Evolutionary conservation across 805 yeast genomes (phyloP), one percentile per base, ranked within the genome.

Genomic region (Yamadazyma scolyti): DNA sequence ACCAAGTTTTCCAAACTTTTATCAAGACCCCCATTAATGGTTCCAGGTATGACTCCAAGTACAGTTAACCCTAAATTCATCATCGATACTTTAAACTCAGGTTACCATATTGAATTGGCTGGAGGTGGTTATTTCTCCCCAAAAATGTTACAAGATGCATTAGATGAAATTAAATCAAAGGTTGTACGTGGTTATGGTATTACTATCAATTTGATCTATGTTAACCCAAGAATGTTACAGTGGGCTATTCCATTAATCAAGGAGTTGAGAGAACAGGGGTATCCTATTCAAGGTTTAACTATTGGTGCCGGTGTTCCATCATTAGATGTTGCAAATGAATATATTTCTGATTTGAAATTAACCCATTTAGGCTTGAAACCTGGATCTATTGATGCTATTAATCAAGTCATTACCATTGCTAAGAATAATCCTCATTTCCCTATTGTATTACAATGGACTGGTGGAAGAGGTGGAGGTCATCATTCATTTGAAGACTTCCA

Each of bases 381-480:
- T 40, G 99, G 99, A 56, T 87, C 97, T 16, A 74, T 88, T 34
- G 98, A 93, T 48, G 82, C 97, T 25, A 87, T 93, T 52, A 71
- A 79, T 44, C 90, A 84, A 60, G 85, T 79, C 46, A 79, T 93
- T 48, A 66, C 82, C 40, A 93, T 93, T 55, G 98, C 99, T 33
- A 86, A 84, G 56, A 89, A 95, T 29, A 95, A 89, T 66, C 98
- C 98, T 46, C 68, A 61, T 42, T 93, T 93, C 89, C 99, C 98
- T 43, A 87, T 93, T 53, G 90, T 93, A 34, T 68, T 93, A 50
- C 98, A 93, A 72, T 93, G 99, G 99, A 93, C 99, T 38, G 98
- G 97, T 75, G 99, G 99, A 64, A 89, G 99, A 76, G 99, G 97
- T 70, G 99, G 99, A 76, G 99, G 99, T 56, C 99, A 93, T 62